Percentiles rank a stretch among this genome's conserved stretches.
phyloP scores from a whole-genome alignment of 1,284 basidiomycete species.

The Chiua sp. region DNA sequence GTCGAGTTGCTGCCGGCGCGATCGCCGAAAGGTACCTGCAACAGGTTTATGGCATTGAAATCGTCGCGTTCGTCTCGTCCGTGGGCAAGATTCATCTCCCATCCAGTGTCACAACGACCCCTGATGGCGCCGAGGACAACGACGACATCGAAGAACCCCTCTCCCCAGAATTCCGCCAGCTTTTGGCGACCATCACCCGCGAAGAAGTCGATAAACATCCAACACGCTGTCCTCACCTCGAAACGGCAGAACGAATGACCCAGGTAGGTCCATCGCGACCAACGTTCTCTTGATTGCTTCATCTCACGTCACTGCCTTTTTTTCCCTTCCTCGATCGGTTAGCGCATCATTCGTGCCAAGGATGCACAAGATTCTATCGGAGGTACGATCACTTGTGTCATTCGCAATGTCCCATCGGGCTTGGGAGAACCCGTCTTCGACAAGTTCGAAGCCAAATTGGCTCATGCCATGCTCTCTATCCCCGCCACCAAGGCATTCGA shows the following conservation, averaged over 20 bases:
- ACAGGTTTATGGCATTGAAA: slow-evolving; percentile 89
- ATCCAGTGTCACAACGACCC: slow-evolving; percentile 46
- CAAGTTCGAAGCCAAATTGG: slow-evolving; percentile 97
- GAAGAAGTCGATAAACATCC: slow-evolving; percentile 88
- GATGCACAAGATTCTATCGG: slow-evolving; percentile 94
- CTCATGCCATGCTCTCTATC: slow-evolving; percentile 98
- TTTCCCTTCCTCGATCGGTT: slow-evolving; percentile 9
- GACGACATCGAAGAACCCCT: slow-evolving; percentile 83
- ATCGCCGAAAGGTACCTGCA: slow-evolving; percentile 98
- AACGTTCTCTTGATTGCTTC: slow-evolving; percentile 5
- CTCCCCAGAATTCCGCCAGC: slow-evolving; percentile 81
- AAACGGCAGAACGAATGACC: slow-evolving; percentile 91
- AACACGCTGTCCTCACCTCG: slow-evolving; percentile 91
- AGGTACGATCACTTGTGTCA: slow-evolving; percentile 96
- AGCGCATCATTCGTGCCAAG: slow-evolving; percentile 96
- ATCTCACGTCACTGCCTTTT: slow-evolving; percentile 10
- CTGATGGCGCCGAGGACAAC: slow-evolving; percentile 57
- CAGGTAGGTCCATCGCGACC: slow-evolving; percentile 53
- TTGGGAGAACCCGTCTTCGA: slow-evolving; percentile 99
- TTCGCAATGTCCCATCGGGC: slow-evolving; percentile 89
- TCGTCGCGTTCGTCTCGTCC: slow-evolving; percentile 96
- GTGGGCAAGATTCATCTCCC: slow-evolving; percentile 94
- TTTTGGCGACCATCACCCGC: slow-evolving; percentile 84
- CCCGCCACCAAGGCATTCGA: slow-evolving; percentile 99
- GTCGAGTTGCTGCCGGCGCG: slow-evolving; percentile 98